phyloP scores from a whole-genome alignment of 2,329 filamentous ascomycete genomes.

The Colletotrichum zoysiae region DNA sequence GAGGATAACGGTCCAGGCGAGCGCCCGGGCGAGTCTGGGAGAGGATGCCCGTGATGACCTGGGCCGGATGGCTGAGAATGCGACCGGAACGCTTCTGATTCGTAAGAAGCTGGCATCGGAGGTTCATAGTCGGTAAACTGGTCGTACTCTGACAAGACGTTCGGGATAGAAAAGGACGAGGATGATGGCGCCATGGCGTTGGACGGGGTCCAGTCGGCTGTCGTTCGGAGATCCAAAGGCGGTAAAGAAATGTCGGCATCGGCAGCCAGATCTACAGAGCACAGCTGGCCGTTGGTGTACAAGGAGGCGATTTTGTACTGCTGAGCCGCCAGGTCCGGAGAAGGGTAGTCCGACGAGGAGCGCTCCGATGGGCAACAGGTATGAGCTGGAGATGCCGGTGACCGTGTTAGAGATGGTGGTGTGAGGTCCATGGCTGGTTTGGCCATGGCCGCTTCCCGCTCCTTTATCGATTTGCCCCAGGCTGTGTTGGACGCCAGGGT shows the following conservation, averaged over 20 bases:
- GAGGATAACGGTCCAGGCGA: slow-evolving; percentile 27
- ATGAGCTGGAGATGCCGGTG: slow-evolving; percentile 58
- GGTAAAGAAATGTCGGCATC: slow-evolving; percentile 54
- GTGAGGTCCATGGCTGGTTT: slow-evolving; percentile 61
- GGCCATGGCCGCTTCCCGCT: slow-evolving; percentile 23
- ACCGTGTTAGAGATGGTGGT: slow-evolving; percentile 61
- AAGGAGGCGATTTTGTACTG: slow-evolving; percentile 59
- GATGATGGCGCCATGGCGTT: slow-evolving; percentile 55
- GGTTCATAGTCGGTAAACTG: slow-evolving; percentile 62
- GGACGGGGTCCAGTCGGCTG: slow-evolving; percentile 59
- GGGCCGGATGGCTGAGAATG: slow-evolving; percentile 47
- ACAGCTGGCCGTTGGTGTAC: slow-evolving; percentile 55
- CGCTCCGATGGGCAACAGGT: slow-evolving; percentile 59
- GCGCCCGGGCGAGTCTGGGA: slow-evolving; percentile 21
- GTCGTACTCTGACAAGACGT: slow-evolving; percentile 65
- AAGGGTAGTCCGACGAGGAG: slow-evolving; percentile 59
- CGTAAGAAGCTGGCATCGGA: slow-evolving; percentile 57
- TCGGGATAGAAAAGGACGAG: slow-evolving; percentile 57
- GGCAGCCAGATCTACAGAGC: slow-evolving; percentile 54
- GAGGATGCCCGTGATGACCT: slow-evolving; percentile 42
- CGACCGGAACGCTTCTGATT: slow-evolving; percentile 61
- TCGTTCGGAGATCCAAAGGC: slow-evolving; percentile 56
- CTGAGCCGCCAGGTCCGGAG: slow-evolving; percentile 58
- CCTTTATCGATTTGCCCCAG: slow-evolving; percentile 21
- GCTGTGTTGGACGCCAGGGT: slow-evolving; percentile 33